These are phyloP conservation scores for Penicillium glabrum DNA, from an alignment of 2,329 filamentous ascomycete species.

Conservation along the genomic window DNA sequence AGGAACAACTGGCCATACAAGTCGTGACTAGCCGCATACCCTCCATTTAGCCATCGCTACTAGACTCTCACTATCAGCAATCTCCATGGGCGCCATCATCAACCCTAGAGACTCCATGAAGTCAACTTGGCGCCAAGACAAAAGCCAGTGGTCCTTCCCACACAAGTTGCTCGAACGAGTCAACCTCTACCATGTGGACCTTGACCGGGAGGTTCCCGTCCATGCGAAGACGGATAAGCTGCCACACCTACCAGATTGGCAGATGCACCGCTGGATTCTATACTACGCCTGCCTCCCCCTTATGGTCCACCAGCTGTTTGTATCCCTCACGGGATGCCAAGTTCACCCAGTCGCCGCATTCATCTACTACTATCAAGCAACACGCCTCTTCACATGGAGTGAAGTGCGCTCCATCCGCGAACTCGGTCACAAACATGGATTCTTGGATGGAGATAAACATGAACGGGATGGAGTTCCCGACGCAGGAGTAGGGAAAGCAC, in stretches of 20 bases:
- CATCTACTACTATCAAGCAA: conserved; percentile 33
- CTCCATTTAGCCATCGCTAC: not conserved
- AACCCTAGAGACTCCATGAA: conserved; percentile 30
- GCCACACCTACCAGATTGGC: conserved; percentile 38
- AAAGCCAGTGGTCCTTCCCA: conserved; percentile 24
- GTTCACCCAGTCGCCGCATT: conserved; percentile 33
- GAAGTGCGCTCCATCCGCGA: conserved; percentile 21
- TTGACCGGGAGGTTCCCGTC: conserved; percentile 32
- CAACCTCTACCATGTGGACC: conserved; percentile 23
- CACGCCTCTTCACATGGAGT: conserved; percentile 34
- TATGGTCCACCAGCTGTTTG: conserved; percentile 38
- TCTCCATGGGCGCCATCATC: not conserved
- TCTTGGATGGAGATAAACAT: conserved; percentile 23
- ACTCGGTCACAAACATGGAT: conserved; percentile 19
- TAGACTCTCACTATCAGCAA: not conserved
- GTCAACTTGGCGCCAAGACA: conserved; percentile 28
- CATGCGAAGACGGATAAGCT: conserved; percentile 44
- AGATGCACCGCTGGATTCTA: conserved; percentile 42
- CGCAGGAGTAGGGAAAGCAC: conserved; percentile 32
- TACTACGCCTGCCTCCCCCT: conserved; percentile 40
- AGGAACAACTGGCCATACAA: not conserved
- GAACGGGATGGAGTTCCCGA: conserved; percentile 43
- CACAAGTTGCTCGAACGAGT: conserved; percentile 25
- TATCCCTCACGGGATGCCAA: conserved; percentile 26
- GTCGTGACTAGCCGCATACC: not conserved